Percentiles rank a stretch among this genome's conserved stretches.
Evolutionary conservation across 2,329 filamentous ascomycete species (phyloP).

Genomic region (Lasiodiplodia gonubiensis): DNA sequence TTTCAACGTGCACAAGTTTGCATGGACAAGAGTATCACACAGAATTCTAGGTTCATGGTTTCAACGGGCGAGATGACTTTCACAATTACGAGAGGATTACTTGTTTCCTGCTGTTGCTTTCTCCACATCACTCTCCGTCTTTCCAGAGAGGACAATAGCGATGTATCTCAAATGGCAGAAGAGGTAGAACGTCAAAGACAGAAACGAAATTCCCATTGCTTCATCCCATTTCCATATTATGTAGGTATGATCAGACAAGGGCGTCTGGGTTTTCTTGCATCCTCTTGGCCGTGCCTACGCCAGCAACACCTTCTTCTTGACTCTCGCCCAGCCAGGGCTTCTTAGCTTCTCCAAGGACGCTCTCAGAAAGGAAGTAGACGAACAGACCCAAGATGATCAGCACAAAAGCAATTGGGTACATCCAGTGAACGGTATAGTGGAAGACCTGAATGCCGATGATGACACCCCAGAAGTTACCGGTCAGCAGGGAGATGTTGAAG

Average conservation of each 20-base stretch:
- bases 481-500: conserved; percentile 94
- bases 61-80: neutral
- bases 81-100: neutral
- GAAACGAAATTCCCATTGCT: neutral
- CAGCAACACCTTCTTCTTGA: conserved; percentile 80
- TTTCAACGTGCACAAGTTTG: neutral
- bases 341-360: conserved; percentile 80
- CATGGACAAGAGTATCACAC: neutral
- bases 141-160: conserved; percentile 4
- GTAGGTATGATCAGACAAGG: conserved; percentile 39
- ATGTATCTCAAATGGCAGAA: neutral
- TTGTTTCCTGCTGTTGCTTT: neutral
- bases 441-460: conserved; percentile 91
- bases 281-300: conserved; percentile 83
- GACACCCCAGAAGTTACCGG: conserved; percentile 96
- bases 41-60: neutral
- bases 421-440: conserved; percentile 76
- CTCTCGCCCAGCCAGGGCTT: conserved; percentile 94
- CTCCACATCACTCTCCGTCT: neutral
- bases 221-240: neutral
- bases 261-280: conserved; percentile 52
- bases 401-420: conserved; percentile 96
- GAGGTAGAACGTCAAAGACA: neutral
- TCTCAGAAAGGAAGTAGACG: conserved; percentile 85
- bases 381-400: conserved; percentile 85